These are phyloP conservation scores for Starmerella vaccinii DNA, from an alignment of 805 yeast genomes.

Conservation along the genomic window DNA sequence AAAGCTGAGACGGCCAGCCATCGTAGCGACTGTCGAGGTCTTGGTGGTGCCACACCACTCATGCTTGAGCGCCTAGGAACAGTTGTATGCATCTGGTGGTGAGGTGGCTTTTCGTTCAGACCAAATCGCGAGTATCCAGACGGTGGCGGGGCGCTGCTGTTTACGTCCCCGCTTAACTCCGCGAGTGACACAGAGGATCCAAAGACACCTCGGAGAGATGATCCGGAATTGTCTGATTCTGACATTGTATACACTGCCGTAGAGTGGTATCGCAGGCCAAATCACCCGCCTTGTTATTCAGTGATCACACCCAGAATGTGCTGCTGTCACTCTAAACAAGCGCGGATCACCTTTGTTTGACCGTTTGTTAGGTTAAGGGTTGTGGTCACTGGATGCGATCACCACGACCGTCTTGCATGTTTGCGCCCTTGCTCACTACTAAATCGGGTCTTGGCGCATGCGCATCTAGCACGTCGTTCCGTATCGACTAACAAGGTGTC, in stretches of 20 bases:
- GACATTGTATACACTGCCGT: neutral
- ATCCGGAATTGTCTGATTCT: conserved; percentile 2
- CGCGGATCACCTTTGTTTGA: neutral
- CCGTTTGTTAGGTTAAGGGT: neutral
- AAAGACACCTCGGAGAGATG: conserved; percentile 32
- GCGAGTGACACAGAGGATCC: conserved; percentile 33
- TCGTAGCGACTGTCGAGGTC: neutral
- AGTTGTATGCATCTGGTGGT: conserved; percentile 23
- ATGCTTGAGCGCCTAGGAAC: conserved; percentile 11
- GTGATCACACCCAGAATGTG: neutral
- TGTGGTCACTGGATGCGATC: conserved; percentile 4
- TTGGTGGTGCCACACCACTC: conserved; percentile 1
- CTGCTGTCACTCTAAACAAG: neutral
- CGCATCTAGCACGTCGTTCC: too few species aligned
- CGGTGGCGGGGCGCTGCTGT: conserved; percentile 4
- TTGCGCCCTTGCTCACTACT: neutral
- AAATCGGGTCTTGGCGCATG: neutral
- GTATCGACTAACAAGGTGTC: too few species aligned
- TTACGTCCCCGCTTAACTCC: conserved; percentile 30
- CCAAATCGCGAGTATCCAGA: conserved; percentile 23
- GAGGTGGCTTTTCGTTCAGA: conserved; percentile 22
- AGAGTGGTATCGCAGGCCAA: too few species aligned
- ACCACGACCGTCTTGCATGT: neutral
- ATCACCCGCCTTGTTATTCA: too few species aligned
- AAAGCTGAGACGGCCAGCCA: conserved; percentile 4